Percentiles rank a stretch among this genome's conserved stretches.
phyloP scores from a whole-genome alignment of 2,329 filamentous ascomycete species.

The Trichoderma guizhouense region DNA sequence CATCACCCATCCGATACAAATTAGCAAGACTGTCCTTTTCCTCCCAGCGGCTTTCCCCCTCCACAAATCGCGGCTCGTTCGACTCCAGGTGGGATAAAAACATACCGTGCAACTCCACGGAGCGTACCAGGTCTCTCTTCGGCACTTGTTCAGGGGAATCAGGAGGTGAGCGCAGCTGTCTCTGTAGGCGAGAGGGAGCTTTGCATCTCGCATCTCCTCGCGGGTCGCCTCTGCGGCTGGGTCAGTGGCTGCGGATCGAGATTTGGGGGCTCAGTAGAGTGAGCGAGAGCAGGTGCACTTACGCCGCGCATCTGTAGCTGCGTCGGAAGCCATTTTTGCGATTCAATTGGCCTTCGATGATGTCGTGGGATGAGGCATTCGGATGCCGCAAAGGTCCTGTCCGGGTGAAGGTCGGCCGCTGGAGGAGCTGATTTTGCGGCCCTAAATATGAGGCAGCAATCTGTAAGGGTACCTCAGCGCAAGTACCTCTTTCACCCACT shows the following conservation, averaged over 20 bases:
- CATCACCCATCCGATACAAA: not conserved
- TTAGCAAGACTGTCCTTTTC: not conserved
- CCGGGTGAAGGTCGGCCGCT: slow-evolving; percentile 15
- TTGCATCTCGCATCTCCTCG: slow-evolving; percentile 91
- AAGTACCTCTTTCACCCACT: not conserved
- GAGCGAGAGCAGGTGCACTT: slow-evolving; percentile 24
- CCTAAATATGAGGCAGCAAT: slow-evolving; percentile 4
- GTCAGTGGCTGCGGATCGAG: not conserved
- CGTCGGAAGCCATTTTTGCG: slow-evolving; percentile 37
- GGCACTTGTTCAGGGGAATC: slow-evolving; percentile 94
- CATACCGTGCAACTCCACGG: slow-evolving; percentile 97
- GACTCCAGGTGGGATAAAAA: slow-evolving; percentile 17
- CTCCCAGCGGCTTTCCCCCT: not conserved
- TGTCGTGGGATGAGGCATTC: slow-evolving; percentile 15
- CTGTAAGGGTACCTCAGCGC: not conserved
- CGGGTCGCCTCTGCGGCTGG: slow-evolving; percentile 64
- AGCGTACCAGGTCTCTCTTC: slow-evolving; percentile 85
- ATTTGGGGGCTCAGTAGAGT: not conserved
- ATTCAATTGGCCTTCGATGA: slow-evolving; percentile 34
- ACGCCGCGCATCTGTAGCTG: slow-evolving; percentile 38
- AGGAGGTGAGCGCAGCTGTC: slow-evolving; percentile 94
- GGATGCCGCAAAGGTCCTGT: slow-evolving; percentile 1
- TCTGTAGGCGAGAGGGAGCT: slow-evolving; percentile 83
- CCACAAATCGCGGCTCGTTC: not conserved
- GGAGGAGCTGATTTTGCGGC: not conserved